Base-by-base conservation (phyloP, 2,329 filamentous ascomycete species). In the Pleomassaria siparia region DNA sequence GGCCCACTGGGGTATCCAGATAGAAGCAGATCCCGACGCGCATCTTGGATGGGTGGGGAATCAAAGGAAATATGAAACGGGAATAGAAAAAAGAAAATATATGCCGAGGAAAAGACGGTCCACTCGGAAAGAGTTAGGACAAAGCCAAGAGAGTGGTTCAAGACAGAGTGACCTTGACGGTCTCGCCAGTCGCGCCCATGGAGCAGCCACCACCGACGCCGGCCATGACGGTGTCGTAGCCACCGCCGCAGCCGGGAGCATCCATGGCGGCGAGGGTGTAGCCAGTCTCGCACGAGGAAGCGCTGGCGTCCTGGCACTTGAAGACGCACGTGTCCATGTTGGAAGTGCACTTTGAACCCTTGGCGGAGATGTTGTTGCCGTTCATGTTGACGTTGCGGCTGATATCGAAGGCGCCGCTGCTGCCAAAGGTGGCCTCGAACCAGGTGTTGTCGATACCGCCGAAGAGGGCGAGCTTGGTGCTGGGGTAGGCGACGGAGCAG, bases 301-400 rank as follows among this genome's bases (percentile, higher is more conserved):
- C 57, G 36, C 46, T 50, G 40, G 41, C 26, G 46, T 60, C 49
- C 49, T 65, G 66, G 67, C 75, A 78, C 56, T 61, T 54, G 63
- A 74, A 78, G 40, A 72, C 72, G 59, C 76, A 78, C 4, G 54
- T 66, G 16, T 64, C 47, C 69, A 76, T 72, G 56, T 74, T 64
- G 28, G 72, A 68, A 11, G 61, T 56, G 61, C 76, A 78, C 49
- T 73, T 69, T 50, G 63, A 66, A 43, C 62, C 64, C 43, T 69
- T 66, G 46, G 70, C 63, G 43, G 55, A 60, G 64, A 77, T 74
- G 40, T 30, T 49, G 54, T 68, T 62, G 28, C 76, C 76, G 40
- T 56, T 53, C 74, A 75, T 76, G 63, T 74, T 74, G 60, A 75
- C 66, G 51, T 74, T 66, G 28, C 73, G 69, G 30, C 71, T 74